Percentiles rank a stretch among this genome's conserved stretches.
Conservation (phyloP, 2,329 filamentous ascomycete species). For the Aspergillus sergii region DNA sequence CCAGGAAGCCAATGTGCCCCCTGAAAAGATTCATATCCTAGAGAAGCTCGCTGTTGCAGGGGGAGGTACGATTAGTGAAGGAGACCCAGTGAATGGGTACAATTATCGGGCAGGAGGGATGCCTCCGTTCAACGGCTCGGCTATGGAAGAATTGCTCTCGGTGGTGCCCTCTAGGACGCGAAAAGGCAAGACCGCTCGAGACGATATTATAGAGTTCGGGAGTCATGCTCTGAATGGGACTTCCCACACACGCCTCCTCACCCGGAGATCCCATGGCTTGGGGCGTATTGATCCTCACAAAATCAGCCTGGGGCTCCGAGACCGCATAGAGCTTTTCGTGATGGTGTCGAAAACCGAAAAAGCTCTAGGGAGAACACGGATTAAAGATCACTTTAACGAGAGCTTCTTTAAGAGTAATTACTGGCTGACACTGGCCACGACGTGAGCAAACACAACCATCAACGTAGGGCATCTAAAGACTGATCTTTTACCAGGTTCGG, state of each 20-base stretch:
- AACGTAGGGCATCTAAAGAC: not conserved
- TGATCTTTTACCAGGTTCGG: constrained; percentile 22
- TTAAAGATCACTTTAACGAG: constrained; percentile 19
- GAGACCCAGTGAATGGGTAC: constrained; percentile 37
- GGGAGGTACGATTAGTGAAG: constrained; percentile 31
- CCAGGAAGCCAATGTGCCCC: constrained; percentile 36
- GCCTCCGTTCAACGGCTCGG: constrained; percentile 37
- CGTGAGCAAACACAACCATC: constrained; percentile 13
- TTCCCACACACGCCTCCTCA: constrained; percentile 19
- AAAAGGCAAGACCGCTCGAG: constrained; percentile 16
- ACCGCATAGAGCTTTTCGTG: constrained; percentile 23
- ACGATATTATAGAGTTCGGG: constrained; percentile 21
- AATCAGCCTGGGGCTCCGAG: constrained; percentile 17
- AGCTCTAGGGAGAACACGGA: constrained; percentile 19
- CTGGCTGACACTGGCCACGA: constrained; percentile 29
- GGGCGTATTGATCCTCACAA: constrained; percentile 11
- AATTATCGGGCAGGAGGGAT: constrained; percentile 40
- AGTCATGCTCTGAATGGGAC: not conserved
- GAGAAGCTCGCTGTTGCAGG: constrained; percentile 34
- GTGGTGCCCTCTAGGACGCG: constrained; percentile 30
- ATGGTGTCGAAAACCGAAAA: constrained; percentile 19
- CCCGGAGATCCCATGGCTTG: constrained; percentile 7
- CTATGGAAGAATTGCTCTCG: constrained; percentile 37
- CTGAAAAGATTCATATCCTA: constrained; percentile 38
- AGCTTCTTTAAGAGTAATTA: constrained; percentile 30